Evolutionary conservation across 2,329 filamentous ascomycete genomes (phyloP).

Genomic region (Gaeumannomyces tritici): DNA sequence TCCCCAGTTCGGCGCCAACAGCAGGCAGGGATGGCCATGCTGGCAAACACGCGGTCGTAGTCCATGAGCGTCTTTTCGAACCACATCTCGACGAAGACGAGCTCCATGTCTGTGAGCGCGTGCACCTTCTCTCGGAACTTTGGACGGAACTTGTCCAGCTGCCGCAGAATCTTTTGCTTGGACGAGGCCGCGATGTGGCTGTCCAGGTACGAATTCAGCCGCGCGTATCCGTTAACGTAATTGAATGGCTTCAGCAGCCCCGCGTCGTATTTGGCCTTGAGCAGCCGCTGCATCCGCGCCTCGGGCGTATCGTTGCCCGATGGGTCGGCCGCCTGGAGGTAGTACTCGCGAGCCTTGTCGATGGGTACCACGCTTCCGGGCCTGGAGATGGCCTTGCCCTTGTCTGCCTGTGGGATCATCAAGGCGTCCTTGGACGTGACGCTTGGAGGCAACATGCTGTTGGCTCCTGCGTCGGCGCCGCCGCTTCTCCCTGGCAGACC

Average conservation of each 20-base stretch:
- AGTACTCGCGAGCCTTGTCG: conserved; percentile 79
- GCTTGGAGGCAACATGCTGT: conserved; percentile 23
- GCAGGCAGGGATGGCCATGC: conserved; percentile 96
- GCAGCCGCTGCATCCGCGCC: conserved; percentile 87
- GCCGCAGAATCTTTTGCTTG: conserved; percentile 83
- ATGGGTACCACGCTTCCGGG: conserved; percentile 51
- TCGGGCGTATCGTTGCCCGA: conserved; percentile 78
- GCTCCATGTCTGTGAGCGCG: conserved; percentile 81
- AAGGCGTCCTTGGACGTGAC: conserved; percentile 34
- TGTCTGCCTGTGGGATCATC: conserved; percentile 34
- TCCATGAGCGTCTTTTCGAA: conserved; percentile 95
- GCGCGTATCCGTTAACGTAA: conserved; percentile 92
- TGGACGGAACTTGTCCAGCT: conserved; percentile 85
- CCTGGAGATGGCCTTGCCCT: conserved; percentile 47
- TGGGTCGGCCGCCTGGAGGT: conserved; percentile 92
- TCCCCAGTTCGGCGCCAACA: conserved; percentile 95
- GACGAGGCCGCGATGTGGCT: conserved; percentile 72
- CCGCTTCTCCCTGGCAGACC: conserved; percentile 33
- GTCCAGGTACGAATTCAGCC: conserved; percentile 86
- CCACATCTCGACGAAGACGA: conserved; percentile 97
- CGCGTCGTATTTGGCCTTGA: conserved; percentile 93
- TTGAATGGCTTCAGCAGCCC: conserved; percentile 95
- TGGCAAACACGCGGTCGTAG: conserved; percentile 95
- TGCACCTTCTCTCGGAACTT: conserved; percentile 96
- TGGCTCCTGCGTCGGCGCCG: conserved; percentile 24